These are phyloP conservation scores for Akanthomyces uredinophilus DNA, from an alignment of 2,329 filamentous ascomycete species.

Conservation along the genomic window DNA sequence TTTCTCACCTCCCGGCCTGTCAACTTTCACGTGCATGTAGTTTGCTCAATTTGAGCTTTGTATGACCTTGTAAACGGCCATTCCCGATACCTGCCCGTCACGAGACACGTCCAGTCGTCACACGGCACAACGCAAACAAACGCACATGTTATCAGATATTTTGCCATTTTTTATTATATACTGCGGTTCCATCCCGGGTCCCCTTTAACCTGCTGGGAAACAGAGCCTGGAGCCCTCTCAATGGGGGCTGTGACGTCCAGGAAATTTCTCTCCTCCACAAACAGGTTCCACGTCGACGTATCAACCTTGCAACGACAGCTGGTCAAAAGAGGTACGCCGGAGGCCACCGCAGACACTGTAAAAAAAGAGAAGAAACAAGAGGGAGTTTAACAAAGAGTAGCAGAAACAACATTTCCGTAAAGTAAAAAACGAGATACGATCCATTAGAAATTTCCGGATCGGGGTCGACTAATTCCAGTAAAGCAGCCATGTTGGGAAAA, in stretches of 20 bases:
- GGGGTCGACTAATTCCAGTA: constrained; percentile 13
- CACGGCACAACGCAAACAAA: not conserved
- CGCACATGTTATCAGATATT: constrained; percentile 6
- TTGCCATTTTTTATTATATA: constrained; percentile 18
- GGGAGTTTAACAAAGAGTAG: constrained; percentile 18
- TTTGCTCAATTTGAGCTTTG: not conserved
- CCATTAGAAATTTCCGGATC: constrained; percentile 9
- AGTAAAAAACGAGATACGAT: constrained; percentile 17
- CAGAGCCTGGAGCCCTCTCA: constrained; percentile 10
- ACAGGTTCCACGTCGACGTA: constrained; percentile 18
- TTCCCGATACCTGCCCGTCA: not conserved
- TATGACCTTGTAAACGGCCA: not conserved
- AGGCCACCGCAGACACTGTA: constrained; percentile 17
- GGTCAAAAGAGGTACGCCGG: constrained; percentile 13
- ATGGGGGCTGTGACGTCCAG: constrained; percentile 4
- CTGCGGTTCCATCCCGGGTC: constrained; percentile 15
- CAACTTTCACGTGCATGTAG: no score
- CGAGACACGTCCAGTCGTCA: not conserved
- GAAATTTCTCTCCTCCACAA: constrained; percentile 10
- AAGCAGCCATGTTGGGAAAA: constrained; percentile 12
- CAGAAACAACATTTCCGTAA: constrained; percentile 26
- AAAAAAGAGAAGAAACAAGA: constrained; percentile 14
- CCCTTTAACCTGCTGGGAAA: constrained; percentile 13
- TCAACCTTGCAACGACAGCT: not conserved
- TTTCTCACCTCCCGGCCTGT: no score